Evolutionary conservation across 2,329 filamentous ascomycete genomes (phyloP).

Genomic region (Clathrospora elynae): DNA sequence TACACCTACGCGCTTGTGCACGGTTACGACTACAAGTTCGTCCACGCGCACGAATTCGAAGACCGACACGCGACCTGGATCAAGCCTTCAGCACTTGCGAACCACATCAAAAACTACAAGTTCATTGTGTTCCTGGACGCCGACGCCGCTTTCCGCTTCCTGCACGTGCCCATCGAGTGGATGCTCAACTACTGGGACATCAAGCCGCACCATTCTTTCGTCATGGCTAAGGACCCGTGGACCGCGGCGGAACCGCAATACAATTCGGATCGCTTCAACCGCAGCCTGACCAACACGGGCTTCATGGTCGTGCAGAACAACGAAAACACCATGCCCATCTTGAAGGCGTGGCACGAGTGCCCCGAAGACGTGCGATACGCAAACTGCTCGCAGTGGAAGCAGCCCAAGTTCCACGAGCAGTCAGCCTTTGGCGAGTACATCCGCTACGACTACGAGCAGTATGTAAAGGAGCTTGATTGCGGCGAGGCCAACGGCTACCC

Average conservation of each 20-base stretch:
- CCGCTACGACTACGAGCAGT: slow-evolving; percentile 48
- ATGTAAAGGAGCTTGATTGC: slow-evolving; percentile 47
- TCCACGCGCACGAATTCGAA: slow-evolving; percentile 49
- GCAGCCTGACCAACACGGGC: slow-evolving; percentile 57
- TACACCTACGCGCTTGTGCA: slow-evolving; percentile 52
- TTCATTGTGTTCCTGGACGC: slow-evolving; percentile 57
- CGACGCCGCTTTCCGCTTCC: slow-evolving; percentile 54
- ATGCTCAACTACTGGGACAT: slow-evolving; percentile 58
- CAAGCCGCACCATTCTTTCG: slow-evolving; percentile 49
- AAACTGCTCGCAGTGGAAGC: slow-evolving; percentile 48
- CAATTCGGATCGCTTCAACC: slow-evolving; percentile 52
- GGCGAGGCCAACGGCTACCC: slow-evolving; percentile 48
- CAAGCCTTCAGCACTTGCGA: slow-evolving; percentile 50
- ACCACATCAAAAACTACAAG: slow-evolving; percentile 48
- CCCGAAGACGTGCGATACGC: slow-evolving; percentile 44
- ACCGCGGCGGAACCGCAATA: slow-evolving; percentile 35
- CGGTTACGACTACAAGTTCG: slow-evolving; percentile 57
- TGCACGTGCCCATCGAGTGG: slow-evolving; percentile 57
- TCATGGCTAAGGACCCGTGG: slow-evolving; percentile 55
- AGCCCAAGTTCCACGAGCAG: slow-evolving; percentile 48
- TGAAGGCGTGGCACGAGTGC: slow-evolving; percentile 56
- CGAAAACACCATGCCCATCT: slow-evolving; percentile 54
- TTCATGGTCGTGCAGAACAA: slow-evolving; percentile 62
- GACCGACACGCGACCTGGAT: slow-evolving; percentile 56
- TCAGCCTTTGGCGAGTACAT: slow-evolving; percentile 49